phyloP scores from a whole-genome alignment of 2,329 filamentous ascomycete species.

The Ceratocystis albifundus region DNA sequence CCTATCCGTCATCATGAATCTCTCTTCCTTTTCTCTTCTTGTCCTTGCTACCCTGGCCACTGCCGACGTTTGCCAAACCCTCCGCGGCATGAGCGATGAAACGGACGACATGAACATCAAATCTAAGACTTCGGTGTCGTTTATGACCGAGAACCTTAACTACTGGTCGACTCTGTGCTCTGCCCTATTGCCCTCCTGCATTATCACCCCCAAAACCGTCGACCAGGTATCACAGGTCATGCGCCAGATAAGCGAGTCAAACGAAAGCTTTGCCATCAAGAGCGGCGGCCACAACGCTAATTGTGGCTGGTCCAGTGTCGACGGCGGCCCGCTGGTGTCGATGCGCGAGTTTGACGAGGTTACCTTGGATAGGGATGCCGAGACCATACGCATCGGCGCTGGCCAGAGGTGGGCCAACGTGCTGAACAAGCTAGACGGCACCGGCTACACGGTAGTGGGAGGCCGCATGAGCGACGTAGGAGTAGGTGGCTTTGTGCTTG shows the following conservation, averaged over 20 bases:
- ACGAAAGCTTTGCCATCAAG: constrained; percentile 33
- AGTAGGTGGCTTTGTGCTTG: constrained; percentile 28
- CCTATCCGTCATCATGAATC: neutral
- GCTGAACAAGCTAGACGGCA: constrained; percentile 26
- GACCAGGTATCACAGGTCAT: constrained; percentile 25
- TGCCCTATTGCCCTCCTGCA: constrained; percentile 26
- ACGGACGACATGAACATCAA: constrained; percentile 2
- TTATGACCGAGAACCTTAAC: constrained; percentile 22
- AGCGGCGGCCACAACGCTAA: constrained; percentile 30
- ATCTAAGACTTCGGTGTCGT: neutral
- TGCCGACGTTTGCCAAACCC: constrained; percentile 6
- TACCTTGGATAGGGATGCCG: constrained; percentile 24
- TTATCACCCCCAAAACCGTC: constrained; percentile 27
- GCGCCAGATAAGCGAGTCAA: constrained; percentile 20
- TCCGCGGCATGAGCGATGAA: neutral
- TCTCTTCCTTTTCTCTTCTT: neutral
- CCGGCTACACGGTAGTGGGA: constrained; percentile 34
- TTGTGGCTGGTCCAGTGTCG: constrained; percentile 27
- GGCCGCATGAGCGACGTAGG: constrained; percentile 33
- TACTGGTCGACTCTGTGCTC: constrained; percentile 31
- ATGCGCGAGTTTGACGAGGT: constrained; percentile 26
- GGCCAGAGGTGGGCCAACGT: constrained; percentile 35
- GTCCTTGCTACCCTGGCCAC: constrained; percentile 10
- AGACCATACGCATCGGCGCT: constrained; percentile 34
- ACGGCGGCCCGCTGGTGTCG: constrained; percentile 26